These are phyloP conservation scores for Fusarium proliferatum DNA, from an alignment of 2,329 filamentous ascomycete species.

Conservation along the genomic window DNA sequence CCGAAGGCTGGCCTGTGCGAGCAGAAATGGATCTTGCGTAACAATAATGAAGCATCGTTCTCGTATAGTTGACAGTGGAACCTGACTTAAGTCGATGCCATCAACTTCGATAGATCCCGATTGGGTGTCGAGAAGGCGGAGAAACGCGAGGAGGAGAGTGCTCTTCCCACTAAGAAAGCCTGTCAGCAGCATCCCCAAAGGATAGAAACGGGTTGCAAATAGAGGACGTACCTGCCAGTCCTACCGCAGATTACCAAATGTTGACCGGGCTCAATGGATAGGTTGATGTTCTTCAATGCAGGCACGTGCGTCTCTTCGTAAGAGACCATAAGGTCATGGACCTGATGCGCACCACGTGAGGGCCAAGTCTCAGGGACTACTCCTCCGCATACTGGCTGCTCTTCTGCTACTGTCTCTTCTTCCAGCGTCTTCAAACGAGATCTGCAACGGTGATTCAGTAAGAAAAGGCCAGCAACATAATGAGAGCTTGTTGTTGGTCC, in stretches of 20 bases:
- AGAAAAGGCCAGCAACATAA: too few relatives aligned
- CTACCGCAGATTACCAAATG: neutral
- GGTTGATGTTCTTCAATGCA: neutral
- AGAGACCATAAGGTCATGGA: neutral
- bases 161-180: neutral
- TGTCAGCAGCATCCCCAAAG: too few relatives aligned
- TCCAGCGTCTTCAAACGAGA: neutral
- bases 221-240: neutral
- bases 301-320: neutral
- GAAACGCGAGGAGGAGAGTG: neutral
- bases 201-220: too few relatives aligned
- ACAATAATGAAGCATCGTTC: neutral
- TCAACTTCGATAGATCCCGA: neutral
- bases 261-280: neutral
- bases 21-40: neutral
- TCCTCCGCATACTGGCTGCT: accelerated
- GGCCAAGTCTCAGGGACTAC: neutral
- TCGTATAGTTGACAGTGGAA: accelerated
- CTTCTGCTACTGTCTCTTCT: neutral
- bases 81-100: neutral
- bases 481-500: accelerated
- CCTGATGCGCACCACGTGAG: neutral
- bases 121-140: neutral
- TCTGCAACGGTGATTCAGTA: accelerated
- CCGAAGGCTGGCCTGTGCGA: neutral